These are phyloP conservation scores for Naganishia antarctica DNA, from an alignment of 768 basidiomycete species.

Conservation along the genomic window DNA sequence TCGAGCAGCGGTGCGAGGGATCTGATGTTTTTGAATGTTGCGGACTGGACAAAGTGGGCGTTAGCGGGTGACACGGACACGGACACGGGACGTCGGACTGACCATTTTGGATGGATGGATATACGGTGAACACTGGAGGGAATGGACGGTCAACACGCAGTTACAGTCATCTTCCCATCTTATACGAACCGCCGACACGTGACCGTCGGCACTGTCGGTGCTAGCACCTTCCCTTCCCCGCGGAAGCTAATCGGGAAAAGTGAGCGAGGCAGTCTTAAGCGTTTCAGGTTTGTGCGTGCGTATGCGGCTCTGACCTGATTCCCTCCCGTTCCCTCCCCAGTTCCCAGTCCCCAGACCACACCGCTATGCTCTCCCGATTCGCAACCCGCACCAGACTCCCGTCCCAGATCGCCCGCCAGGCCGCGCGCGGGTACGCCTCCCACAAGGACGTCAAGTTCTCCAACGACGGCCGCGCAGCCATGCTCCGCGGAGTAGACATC, in stretches of 20 bases:
- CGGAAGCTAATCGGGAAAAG: conserved; percentile 10
- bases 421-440: conserved; percentile 41
- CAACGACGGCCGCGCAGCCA: conserved; percentile 87
- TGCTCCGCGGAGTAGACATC: conserved; percentile 91
- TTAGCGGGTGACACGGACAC: background rate
- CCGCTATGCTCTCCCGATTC: conserved; percentile 32
- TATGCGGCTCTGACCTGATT: no score
- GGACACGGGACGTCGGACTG: background rate
- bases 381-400: conserved; percentile 32
- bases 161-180: conserved; percentile 3
- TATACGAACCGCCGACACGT: no score
- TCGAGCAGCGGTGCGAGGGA: conserved; percentile 84
- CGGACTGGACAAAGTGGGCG: conserved; percentile 43
- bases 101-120: conserved; percentile 14
- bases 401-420: conserved; percentile 34
- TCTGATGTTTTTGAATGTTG: conserved; percentile 93
- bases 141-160: no score
- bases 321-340: background rate
- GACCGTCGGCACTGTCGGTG: background rate
- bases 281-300: no score
- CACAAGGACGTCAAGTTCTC: conserved; percentile 98
- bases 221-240: conserved; percentile 3
- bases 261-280: conserved; percentile 7
- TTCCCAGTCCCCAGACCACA: background rate
- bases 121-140: no score